Evolutionary conservation across 768 basidiomycete genomes (phyloP), one percentile per base, ranked within the genome.

Genomic region (Podaxis pistillaris): DNA sequence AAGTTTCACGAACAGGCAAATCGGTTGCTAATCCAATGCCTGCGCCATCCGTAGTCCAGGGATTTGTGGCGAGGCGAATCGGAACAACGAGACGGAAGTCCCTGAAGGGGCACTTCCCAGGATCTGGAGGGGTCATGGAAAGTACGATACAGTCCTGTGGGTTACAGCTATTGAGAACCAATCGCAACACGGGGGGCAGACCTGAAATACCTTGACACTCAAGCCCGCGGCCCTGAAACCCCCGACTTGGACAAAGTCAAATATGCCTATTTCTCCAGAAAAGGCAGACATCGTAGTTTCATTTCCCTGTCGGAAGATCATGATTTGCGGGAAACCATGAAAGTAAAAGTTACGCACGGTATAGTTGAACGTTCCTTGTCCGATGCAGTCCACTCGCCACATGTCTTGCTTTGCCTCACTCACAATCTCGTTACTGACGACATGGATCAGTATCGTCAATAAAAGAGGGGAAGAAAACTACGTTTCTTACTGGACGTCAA

Each of bases 191-290:
- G 36, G 17, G 11, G n/a, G 17, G 28, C 33, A 46, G 22, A 53
- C 77, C 22, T 6, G 19, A 44, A 11, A 41, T 70, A 89, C 89
- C 78, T 84, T 84, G 47, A 90, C 83, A 8, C 76, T 79, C 36
- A 92, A 76, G 8, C 88, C 89, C 22, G 83, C 82, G 3, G 87
- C 86, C 68, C 72, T 84, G 72, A 92, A 91, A 0, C 86, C 87
- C n/a, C 81, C 75, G 12, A 87, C 75, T 56, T 78, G 83, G 57
- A 87, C 73, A 7, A 74, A 69, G 3, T 78, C 72, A 52, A 75
- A 73, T 28, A 89, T 78, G n/a, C 66, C 71, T 19, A 91, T 84
- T 62, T 89, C 84, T 8, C 90, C 90, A 19, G 76, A 78, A 66
- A 85, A 91, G 1, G 84, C 78, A 11, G 81, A 78, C 83, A 83